Conservation (phyloP, 2,329 filamentous ascomycete species). For the Fusarium chlamydosporum region DNA sequence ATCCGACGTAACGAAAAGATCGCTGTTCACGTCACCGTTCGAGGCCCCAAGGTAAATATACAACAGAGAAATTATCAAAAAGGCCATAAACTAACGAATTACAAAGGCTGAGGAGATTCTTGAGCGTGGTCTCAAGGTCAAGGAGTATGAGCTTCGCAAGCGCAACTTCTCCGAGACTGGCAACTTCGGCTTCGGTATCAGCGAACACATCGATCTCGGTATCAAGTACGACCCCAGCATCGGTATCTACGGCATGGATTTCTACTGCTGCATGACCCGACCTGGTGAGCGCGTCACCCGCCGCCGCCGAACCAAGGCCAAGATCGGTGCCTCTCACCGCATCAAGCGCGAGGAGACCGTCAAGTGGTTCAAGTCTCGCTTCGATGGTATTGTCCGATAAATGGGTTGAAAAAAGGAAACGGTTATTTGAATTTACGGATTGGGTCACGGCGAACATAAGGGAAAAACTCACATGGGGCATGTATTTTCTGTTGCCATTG, state of each 20-base stretch:
- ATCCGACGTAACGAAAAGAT: slow-evolving; percentile 99
- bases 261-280: slow-evolving; percentile 99
- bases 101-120: slow-evolving; percentile 94
- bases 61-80: background rate
- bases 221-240: slow-evolving; percentile 99
- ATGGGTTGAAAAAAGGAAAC: slow-evolving; percentile 55
- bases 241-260: slow-evolving; percentile 99
- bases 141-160: slow-evolving; percentile 99
- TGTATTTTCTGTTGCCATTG: slow-evolving; percentile 62
- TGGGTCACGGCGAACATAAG: slow-evolving; percentile 59
- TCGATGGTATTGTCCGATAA: slow-evolving; percentile 99
- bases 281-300: slow-evolving; percentile 98
- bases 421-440: slow-evolving; percentile 55
- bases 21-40: slow-evolving; percentile 98
- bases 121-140: slow-evolving; percentile 99
- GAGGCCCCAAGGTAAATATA: slow-evolving; percentile 79
- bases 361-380: slow-evolving; percentile 93
- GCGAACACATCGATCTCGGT: slow-evolving; percentile 99
- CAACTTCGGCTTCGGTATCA: slow-evolving; percentile 99
- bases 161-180: slow-evolving; percentile 99
- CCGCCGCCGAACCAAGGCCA: slow-evolving; percentile 90
- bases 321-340: slow-evolving; percentile 88
- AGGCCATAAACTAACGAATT: slow-evolving; percentile 45
- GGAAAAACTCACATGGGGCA: slow-evolving; percentile 56
- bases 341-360: slow-evolving; percentile 96